Conservation (phyloP, 495 filamentous ascomycete genomes). For the Xylaria palmicola region DNA sequence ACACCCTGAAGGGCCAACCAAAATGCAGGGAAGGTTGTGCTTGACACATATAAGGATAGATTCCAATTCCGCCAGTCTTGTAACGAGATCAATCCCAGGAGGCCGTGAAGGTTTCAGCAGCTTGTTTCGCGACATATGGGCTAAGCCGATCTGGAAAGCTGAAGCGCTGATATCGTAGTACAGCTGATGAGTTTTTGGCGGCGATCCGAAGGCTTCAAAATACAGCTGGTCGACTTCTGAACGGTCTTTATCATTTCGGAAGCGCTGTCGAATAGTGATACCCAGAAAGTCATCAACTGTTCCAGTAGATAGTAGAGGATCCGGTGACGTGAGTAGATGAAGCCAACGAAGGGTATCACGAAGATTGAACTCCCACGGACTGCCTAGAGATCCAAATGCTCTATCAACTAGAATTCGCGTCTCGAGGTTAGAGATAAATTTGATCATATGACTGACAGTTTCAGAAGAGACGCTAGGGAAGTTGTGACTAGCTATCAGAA, state of each 20-base stretch:
- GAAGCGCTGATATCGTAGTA: slow-evolving; percentile 56
- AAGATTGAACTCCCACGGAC: slow-evolving; percentile 97
- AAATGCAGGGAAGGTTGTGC: slow-evolving; percentile 81
- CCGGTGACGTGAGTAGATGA: slow-evolving; percentile 60
- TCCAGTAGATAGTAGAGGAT: slow-evolving; percentile 53
- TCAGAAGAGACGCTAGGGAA: slow-evolving; percentile 61
- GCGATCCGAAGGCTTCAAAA: slow-evolving; percentile 35
- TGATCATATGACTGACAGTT: slow-evolving; percentile 63
- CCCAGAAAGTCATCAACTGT: slow-evolving; percentile 69
- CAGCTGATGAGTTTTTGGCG: slow-evolving; percentile 57
- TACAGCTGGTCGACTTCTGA: slow-evolving; percentile 63
- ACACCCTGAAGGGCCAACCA: slow-evolving; percentile 81
- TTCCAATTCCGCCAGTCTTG: slow-evolving; percentile 68
- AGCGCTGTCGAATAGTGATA: slow-evolving; percentile 84
- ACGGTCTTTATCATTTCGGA: slow-evolving; percentile 70
- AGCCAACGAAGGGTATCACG: slow-evolving; percentile 91
- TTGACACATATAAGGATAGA: slow-evolving; percentile 84
- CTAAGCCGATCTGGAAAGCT: slow-evolving; percentile 72
- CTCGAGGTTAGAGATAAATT: slow-evolving; percentile 78
- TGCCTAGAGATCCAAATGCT: slow-evolving; percentile 72
- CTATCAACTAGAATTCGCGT: slow-evolving; percentile 62
- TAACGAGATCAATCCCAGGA: slow-evolving; percentile 55
- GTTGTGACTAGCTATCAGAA: slow-evolving; percentile 73
- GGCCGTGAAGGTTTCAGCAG: slow-evolving; percentile 55
- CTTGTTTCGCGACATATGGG: slow-evolving; percentile 59